A percentile compares a stretch with the other conserved stretches of the same genome.
phyloP scores from a whole-genome alignment of 345 rosid genomes.

The Salix purpurea region DNA sequence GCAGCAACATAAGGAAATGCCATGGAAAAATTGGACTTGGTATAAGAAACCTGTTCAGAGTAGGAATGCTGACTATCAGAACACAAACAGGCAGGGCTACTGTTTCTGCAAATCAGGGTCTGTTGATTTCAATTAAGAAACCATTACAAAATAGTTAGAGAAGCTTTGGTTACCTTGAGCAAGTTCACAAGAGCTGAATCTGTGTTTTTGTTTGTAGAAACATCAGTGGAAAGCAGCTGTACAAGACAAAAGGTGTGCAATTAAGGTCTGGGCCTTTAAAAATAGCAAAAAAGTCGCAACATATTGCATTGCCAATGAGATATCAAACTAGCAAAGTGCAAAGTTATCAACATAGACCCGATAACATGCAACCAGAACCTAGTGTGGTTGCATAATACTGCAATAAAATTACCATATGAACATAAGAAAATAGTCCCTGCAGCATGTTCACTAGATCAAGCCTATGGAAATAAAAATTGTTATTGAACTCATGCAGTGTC shows the following conservation, averaged over 20 bases:
- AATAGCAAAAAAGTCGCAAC: neutral
- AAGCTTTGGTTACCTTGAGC: slow-evolving; percentile 50
- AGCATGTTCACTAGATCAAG: neutral
- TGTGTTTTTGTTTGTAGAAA: slow-evolving; percentile 46
- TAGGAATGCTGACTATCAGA: slow-evolving; percentile 8
- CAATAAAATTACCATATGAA: neutral
- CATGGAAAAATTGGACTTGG: no score
- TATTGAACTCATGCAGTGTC: neutral
- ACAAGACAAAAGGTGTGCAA: slow-evolving; percentile 10
- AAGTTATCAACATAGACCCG: neutral
- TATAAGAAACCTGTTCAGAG: no score
- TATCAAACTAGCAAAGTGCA: neutral
- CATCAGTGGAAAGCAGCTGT: slow-evolving; percentile 70
- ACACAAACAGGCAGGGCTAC: slow-evolving; percentile 3
- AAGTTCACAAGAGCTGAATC: slow-evolving; percentile 57
- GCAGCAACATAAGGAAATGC: no score
- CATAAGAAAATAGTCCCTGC: neutral
- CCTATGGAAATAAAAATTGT: neutral
- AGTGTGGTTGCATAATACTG: no score
- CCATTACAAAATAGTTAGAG: neutral
- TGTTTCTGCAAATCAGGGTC: neutral
- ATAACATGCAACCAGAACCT: no score
- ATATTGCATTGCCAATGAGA: neutral
- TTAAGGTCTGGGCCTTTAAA: slow-evolving; percentile 2
- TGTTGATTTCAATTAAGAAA: neutral